Evolutionary conservation across 352 stramenopile genomes (phyloP).

Genomic region (Globisporangium canariense): DNA sequence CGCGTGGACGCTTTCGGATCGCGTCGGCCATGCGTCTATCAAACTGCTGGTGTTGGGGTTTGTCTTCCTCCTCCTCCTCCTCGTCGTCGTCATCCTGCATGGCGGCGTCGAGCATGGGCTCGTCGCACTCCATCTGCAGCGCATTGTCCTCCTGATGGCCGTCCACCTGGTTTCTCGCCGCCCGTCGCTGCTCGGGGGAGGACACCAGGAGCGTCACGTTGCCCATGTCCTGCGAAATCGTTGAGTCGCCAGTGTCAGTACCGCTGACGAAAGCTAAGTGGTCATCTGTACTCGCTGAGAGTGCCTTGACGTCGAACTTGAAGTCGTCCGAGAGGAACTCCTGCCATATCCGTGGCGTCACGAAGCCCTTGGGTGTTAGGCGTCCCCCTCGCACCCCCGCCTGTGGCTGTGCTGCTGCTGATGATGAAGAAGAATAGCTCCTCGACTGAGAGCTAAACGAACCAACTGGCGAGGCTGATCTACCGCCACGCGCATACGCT

Average conservation of each 20-base stretch:
- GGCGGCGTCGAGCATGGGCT: constrained; percentile 7
- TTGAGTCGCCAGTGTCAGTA: constrained; percentile 6
- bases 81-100: neutral
- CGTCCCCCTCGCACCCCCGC: constrained; percentile 13
- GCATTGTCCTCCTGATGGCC: neutral
- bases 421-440: constrained; percentile 19
- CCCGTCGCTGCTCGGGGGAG: neutral
- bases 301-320: constrained; percentile 44
- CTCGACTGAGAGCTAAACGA: neutral
- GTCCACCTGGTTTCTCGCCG: neutral
- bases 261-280: neutral
- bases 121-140: constrained; percentile 8
- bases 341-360: constrained; percentile 58
- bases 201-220: constrained; percentile 6
- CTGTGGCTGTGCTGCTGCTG: neutral
- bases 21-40: neutral
- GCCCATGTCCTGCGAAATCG: constrained; percentile 16
- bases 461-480: neutral
- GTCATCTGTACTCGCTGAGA: constrained; percentile 2
- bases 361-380: constrained; percentile 4
- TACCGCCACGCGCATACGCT: constrained; percentile 19
- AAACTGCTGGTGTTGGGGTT: neutral
- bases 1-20: constrained; percentile 2
- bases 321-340: constrained; percentile 75
- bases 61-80: constrained; percentile 2